Base-by-base conservation (phyloP, 2,329 filamentous ascomycete species). In the Phyllosticta capitalensis region DNA sequence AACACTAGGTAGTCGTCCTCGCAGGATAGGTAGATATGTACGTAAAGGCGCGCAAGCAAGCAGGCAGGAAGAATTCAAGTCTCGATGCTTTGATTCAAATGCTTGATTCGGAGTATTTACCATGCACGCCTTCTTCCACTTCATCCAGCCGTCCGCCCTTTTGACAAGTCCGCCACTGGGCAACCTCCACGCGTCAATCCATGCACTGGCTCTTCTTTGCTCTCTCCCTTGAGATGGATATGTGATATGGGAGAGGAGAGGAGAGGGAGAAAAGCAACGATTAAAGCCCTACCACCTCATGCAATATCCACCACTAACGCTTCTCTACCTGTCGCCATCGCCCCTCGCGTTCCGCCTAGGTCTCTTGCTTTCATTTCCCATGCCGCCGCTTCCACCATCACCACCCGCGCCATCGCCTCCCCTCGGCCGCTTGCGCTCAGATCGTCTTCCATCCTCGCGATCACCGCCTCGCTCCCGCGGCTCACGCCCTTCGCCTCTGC, bases 401-500 rank as follows among this genome's bases (percentile, higher is more conserved):
- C 17, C 48, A 22, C 30, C 28, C 2, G 7, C 52, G n/a, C 56
- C 50, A 20, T 53, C 58, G 20, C 56, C 48, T 14, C 50, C 51
- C 52, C 58, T 59, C 48, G 49, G 54, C 48, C 58, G 21, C 17
- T 59, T 53, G 14, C 30, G 21, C 52, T 55, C 38, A 5, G 38
- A 45, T 51, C 54, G 28, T 30, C 24, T 61, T 48, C 45, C 54
- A 48, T 52, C 12, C 5, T 48, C 12, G 22, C 22, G n/a, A 9
- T 30, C 53, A 5, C 28, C 38, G 17, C 52, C 33, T 9, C 52
- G 48, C 22, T 51, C 50, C 45, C 33, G 48, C 9, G 20, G 9
- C 19, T 22, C 53, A n/a, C 53, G 49, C 20, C 21, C 45, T 21
- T 60, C 58, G 21, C 45, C 28, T 12, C 38, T 49, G 9, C 58